phyloP scores from a whole-genome alignment of 176 grass and related monocot genomes.

The Phyllostachys edulis region DNA sequence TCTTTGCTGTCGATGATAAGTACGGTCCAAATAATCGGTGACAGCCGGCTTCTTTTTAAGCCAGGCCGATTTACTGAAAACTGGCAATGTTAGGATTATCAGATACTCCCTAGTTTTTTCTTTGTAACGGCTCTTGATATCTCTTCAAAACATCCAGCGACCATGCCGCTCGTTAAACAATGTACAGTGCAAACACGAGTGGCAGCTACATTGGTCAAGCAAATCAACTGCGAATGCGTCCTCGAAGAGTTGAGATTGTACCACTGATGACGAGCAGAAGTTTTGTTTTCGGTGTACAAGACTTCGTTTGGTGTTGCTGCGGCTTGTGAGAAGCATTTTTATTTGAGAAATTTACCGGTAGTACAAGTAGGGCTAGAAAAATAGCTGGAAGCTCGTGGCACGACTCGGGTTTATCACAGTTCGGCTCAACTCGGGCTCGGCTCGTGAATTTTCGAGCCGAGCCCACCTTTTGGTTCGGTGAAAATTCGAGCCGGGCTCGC shows the following conservation, averaged over 20 bases:
- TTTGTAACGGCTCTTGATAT: neutral
- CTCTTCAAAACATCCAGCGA: neutral
- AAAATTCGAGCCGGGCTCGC: too few relatives aligned
- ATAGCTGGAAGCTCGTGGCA: too few relatives aligned
- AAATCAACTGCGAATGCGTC: neutral
- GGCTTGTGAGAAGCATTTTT: too few relatives aligned
- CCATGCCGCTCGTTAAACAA: neutral
- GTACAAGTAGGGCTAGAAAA: too few relatives aligned
- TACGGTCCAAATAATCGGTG: neutral
- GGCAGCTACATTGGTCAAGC: neutral
- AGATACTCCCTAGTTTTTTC: too few relatives aligned
- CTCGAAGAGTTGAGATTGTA: too few relatives aligned
- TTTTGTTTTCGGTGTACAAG: neutral
- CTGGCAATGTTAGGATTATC: neutral
- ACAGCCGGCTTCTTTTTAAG: neutral
- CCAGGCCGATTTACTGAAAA: neutral
- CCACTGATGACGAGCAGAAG: neutral
- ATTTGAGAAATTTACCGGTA: too few relatives aligned
- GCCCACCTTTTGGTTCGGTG: too few relatives aligned
- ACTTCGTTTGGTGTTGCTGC: too few relatives aligned
- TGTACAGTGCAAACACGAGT: neutral
- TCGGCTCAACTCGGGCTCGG: too few relatives aligned
- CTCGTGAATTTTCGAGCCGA: too few relatives aligned
- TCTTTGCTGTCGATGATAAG: neutral
- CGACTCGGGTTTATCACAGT: too few relatives aligned